Base-by-base conservation (phyloP, 768 basidiomycete genomes). In the Mycena galericulata region DNA sequence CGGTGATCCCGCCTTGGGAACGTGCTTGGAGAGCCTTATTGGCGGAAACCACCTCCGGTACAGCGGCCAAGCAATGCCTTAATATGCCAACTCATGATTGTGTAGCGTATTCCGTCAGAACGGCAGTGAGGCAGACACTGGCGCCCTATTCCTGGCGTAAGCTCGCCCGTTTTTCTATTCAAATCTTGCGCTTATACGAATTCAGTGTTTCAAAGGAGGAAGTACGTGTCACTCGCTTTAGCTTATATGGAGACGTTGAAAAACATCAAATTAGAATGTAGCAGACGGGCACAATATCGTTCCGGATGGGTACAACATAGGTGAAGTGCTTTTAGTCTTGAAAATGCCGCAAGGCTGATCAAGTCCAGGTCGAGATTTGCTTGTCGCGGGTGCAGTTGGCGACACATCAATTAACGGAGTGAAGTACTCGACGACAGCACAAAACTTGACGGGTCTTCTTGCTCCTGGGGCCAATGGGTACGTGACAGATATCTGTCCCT, bases 1-100 rank as follows among this genome's bases (percentile, higher is more conserved):
- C 74, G 89, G 89, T 2, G 84, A 95, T 71, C 81, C 88, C 0
- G 79, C 72, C 70, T 76, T 88, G 30, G 83, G 95, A 2, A 93
- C 93, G 4, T 96, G 94, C 75, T 76, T 89, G 54, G 94, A 97
- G 76, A 90, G 89, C 17, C 82, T 94, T 53, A 81, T 91, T 53
- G 94, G 94, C 2, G 95, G 94, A 8, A 88, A 92, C 74, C 95
- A 96, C 72, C 85, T 94, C 73, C 88, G 94, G 73, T 93, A 86
- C 73, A 90, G 81, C 8, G 73, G 69, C 7, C 17, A 11, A 9
- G 29, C 20, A 20, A 22, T 32, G 34, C 26, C 29, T n/a, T n/a
- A n/a, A n/a, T n/a, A n/a, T 24, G 18, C 17, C 46, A 46, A 82
- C 84, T 65, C 59, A 77, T 24, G 85, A 81, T 2, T 17, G 20